Conservation (phyloP, 495 filamentous ascomycete genomes). For the Daldinia childiae region DNA sequence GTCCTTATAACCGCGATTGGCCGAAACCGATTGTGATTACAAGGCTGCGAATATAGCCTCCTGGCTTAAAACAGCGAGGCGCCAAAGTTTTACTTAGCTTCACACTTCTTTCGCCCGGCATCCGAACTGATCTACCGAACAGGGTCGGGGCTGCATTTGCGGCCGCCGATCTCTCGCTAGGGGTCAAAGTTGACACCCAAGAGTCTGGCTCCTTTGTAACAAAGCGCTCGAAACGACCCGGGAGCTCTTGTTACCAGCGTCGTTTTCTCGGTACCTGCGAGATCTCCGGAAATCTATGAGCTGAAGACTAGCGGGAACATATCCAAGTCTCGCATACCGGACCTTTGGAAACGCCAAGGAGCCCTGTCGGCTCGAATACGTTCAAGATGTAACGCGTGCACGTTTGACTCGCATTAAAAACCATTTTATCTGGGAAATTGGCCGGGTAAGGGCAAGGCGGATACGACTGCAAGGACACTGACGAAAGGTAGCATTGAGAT, state of each 20-base stretch:
- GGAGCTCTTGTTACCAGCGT: conserved; percentile 3
- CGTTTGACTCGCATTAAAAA: conserved; percentile 38
- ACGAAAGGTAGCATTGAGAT: conserved; percentile 24
- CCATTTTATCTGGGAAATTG: conserved; percentile 30
- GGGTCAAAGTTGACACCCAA: background rate
- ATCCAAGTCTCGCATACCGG: conserved; percentile 14
- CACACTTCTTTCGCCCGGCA: conserved; percentile 17
- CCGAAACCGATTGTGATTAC: conserved; percentile 9
- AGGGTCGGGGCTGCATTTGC: conserved; percentile 19
- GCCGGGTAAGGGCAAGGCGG: conserved; percentile 1
- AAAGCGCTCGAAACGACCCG: background rate
- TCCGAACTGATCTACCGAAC: conserved; percentile 37
- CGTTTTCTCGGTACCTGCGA: background rate
- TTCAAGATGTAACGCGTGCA: conserved; percentile 35
- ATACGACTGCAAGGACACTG: conserved; percentile 4
- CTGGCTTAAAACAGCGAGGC: conserved; percentile 18
- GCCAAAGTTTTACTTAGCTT: conserved; percentile 8
- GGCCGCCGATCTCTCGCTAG: conserved; percentile 27
- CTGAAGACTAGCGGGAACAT: conserved; percentile 11
- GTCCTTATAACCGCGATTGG: background rate
- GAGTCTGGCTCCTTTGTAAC: background rate
- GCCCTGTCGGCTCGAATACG: conserved; percentile 16
- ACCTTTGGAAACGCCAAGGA: conserved; percentile 31
- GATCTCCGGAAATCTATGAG: conserved; percentile 29
- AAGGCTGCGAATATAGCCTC: conserved; percentile 25